Percentiles rank a stretch among this genome's conserved stretches.
phyloP scores from a whole-genome alignment of 1,284 basidiomycete genomes.

The Ceratobasidium sp. region DNA sequence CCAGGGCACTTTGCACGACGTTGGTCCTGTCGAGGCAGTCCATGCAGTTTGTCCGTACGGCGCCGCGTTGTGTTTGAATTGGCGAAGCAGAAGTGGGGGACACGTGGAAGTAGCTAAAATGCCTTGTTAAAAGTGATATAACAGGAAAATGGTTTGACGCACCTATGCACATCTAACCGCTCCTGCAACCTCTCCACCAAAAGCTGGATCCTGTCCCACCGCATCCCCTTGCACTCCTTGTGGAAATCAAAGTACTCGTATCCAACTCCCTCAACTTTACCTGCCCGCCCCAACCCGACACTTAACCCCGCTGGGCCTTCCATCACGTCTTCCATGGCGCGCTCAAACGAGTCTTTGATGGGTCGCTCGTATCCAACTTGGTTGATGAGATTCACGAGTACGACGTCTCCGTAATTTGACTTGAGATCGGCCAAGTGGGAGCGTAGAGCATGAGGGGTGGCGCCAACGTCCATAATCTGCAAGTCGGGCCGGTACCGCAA shows the following conservation, averaged over 20 bases:
- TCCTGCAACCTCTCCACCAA: conserved; percentile 83
- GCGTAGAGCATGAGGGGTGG: conserved; percentile 68
- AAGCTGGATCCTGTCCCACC: conserved; percentile 91
- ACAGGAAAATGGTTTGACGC: conserved; percentile 50
- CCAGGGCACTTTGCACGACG: conserved; percentile 91
- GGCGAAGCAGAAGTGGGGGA: conserved; percentile 62
- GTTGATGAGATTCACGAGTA: conserved; percentile 93
- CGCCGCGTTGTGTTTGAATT: conserved; percentile 69
- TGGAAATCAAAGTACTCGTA: conserved; percentile 99
- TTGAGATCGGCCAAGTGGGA: conserved; percentile 53
- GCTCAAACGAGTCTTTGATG: conserved; percentile 96
- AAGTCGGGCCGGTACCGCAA: conserved; percentile 97
- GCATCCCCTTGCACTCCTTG: conserved; percentile 93
- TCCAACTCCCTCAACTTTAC: conserved; percentile 63
- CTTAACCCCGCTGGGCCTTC: conserved; percentile 53
- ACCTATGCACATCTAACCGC: conserved; percentile 80
- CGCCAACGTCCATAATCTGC: conserved; percentile 92
- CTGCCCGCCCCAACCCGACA: conserved; percentile 49
- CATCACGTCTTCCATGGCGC: conserved; percentile 62
- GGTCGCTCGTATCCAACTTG: conserved; percentile 95
- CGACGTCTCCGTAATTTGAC: conserved; percentile 83
- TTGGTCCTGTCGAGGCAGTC: conserved; percentile 89
- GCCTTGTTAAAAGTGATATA: conserved; percentile 37
- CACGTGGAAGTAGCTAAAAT: conserved; percentile 77
- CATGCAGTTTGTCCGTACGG: conserved; percentile 83